Evolutionary conservation across 192 early-diverging fungal genomes (phyloP), one percentile per base, ranked within the genome.

Genomic region (Coemansia sp.): DNA sequence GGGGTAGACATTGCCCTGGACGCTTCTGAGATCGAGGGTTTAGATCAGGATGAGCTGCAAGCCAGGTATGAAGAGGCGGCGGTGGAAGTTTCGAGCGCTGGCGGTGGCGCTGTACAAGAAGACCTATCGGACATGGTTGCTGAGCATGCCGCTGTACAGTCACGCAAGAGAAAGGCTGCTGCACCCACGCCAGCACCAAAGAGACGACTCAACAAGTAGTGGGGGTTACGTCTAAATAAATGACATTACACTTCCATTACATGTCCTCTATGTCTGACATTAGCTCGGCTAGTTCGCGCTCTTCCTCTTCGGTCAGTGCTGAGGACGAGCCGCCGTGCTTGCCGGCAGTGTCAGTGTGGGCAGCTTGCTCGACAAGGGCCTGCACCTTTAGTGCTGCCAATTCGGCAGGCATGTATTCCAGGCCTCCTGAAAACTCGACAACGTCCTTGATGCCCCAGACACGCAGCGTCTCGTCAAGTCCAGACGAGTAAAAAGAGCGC

Each of bases 101-200:
- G 64, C 40, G 64, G 38, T 15, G 24, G 21, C 19, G 72, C 60
- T 12, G 39, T 32, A 11, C 76, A 87, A 54, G 91, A 93, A 53
- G 93, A 97, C 57, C 83, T 96, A 24, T 88, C 88, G 1, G 96
- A 97, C 65, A 84, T 95, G 85, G 86, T 94, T 27, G 90, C 88
- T 9, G 91, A 95, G 55, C 91, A 94, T 80, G 89, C 87, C 4
- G 80, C 68, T 7, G 81, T 83, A 57, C 82, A 90, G 56, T 72
- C 85, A 8, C 84, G 84, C 53, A 93, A 91, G 77, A 79, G 86
- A 52, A 90, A 88, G 69, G 71, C 86, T 29, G 83, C 87, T 41
- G 69, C 70, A n/a, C 72, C 80, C 48, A 63, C 63, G 3, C 41
- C 65, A 35, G 54, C 72, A 38, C 61, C 69, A 8, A 81, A 83